Evolutionary conservation across 371 early-diverging fungal genomes (phyloP).

Genomic region (Mucor racemosus): DNA sequence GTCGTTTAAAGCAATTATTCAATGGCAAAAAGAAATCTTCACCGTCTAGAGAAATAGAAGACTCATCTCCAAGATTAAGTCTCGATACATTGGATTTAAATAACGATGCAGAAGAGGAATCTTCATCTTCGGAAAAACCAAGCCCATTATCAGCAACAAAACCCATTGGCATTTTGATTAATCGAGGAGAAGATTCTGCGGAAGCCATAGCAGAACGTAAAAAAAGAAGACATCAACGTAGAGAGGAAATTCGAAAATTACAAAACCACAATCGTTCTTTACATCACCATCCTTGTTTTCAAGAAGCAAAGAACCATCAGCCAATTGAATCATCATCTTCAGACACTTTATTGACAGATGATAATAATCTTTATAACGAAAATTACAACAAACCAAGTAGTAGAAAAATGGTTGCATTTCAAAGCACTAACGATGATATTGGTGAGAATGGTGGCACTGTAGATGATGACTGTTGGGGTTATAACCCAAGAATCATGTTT

Average conservation of each 20-base stretch:
- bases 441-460: background rate
- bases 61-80: conserved; percentile 5
- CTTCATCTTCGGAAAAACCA: conserved; percentile 1
- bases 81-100: background rate
- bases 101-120: conserved; percentile 6
- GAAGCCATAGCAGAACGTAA: conserved; percentile 34
- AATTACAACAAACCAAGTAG: background rate
- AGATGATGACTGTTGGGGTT: conserved; percentile 18
- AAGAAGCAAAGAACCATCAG: background rate
- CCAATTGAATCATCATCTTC: conserved; percentile 17
- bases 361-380: background rate
- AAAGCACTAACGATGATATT: background rate
- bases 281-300: background rate
- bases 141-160: background rate
- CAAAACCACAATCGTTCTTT: conserved; percentile 15
- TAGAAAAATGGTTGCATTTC: conserved; percentile 5
- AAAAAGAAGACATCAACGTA: conserved; percentile 25
- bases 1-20: conserved; percentile 14
- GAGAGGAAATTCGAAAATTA: conserved; percentile 27
- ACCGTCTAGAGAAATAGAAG: background rate
- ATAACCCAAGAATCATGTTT: conserved; percentile 46
- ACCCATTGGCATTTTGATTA: conserved; percentile 31
- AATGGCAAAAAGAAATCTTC: conserved; percentile 5
- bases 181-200: conserved; percentile 33
- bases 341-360: conserved; percentile 19